phyloP scores from a whole-genome alignment of 169 alveolate species.

The Ichthyophthirius multifiliis region DNA sequence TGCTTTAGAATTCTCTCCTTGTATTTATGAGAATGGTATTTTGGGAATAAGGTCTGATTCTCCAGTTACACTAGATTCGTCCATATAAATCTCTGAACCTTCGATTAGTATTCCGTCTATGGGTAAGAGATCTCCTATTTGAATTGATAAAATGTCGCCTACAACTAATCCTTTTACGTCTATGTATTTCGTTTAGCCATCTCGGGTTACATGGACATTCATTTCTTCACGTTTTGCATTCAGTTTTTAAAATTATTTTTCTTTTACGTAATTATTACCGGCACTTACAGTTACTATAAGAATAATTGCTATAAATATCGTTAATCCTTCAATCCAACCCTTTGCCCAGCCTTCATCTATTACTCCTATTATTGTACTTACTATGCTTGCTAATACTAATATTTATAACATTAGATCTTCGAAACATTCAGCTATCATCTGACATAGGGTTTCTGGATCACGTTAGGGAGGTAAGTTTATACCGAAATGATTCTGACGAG shows the following conservation, averaged over 20 bases:
- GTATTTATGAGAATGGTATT: conserved; percentile 11
- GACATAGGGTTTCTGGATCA: conserved; percentile 43
- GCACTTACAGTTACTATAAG: conserved; percentile 56
- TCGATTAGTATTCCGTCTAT: conserved; percentile 74
- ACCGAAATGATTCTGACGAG: conserved; percentile 49
- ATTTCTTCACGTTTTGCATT: conserved; percentile 46
- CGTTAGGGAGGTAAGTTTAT: conserved; percentile 43
- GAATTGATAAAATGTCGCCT: conserved; percentile 73
- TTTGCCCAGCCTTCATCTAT: conserved; percentile 55
- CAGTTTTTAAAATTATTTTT: conserved; percentile 51
- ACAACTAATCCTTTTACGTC: conserved; percentile 58
- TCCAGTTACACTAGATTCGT: conserved; percentile 81
- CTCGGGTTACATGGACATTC: conserved; percentile 50
- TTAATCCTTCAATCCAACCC: conserved; percentile 73
- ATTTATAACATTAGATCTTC: conserved; percentile 58
- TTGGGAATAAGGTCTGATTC: conserved; percentile 67
- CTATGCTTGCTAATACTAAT: conserved; percentile 47
- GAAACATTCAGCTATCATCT: conserved; percentile 56
- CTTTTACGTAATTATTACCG: conserved; percentile 55
- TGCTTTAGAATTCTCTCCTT: conserved; percentile 25
- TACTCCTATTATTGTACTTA: conserved; percentile 54
- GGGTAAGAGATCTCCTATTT: conserved; percentile 75
- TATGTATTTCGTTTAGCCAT: conserved; percentile 50
- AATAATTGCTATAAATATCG: conserved; percentile 61
- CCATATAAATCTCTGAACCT: conserved; percentile 64